Percentiles rank a stretch among this genome's conserved stretches.
Conservation (phyloP, 768 basidiomycete species). For the Boletus reticuloceps region DNA sequence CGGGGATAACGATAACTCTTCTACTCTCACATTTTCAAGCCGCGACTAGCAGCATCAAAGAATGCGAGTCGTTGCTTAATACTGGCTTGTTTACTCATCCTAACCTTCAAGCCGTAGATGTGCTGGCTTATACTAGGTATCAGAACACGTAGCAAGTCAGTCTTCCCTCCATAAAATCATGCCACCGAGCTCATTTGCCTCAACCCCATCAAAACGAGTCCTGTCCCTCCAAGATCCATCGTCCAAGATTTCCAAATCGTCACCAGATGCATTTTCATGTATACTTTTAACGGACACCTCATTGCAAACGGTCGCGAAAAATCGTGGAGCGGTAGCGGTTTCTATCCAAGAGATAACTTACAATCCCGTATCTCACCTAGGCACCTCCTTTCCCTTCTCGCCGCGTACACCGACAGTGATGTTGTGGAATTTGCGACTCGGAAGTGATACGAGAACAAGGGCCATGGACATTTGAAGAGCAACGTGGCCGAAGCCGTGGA, state of each 20-base stretch:
- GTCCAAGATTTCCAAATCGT: conserved; percentile 95
- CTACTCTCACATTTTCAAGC: conserved; percentile 40
- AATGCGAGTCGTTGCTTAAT: conserved; percentile 83
- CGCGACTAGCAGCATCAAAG: conserved; percentile 43
- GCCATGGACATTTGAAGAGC: conserved; percentile 68
- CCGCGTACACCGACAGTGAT: conserved; percentile 60
- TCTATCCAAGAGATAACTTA: conserved; percentile 72
- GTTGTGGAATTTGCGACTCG: conserved; percentile 40
- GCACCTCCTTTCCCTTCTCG: conserved; percentile 60
- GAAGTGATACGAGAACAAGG: conserved; percentile 48
- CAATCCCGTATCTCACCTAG: conserved; percentile 77
- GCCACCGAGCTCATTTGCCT: too few species aligned
- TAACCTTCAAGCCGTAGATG: conserved; percentile 82
- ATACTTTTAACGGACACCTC: conserved; percentile 81
- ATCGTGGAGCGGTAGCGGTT: conserved; percentile 84
- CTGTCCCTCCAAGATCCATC: conserved; percentile 83
- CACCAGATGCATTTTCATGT: conserved; percentile 72
- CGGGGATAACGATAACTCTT: background rate
- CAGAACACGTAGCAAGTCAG: too few species aligned
- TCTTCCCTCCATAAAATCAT: too few species aligned
- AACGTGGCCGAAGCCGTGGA: conserved; percentile 76
- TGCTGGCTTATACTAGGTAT: conserved; percentile 73
- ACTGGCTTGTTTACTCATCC: conserved; percentile 91
- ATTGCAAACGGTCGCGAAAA: conserved; percentile 60
- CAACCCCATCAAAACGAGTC: conserved; percentile 49